Base-by-base conservation (phyloP, 345 rosid genomes). In the Odontarrhena argentea region DNA sequence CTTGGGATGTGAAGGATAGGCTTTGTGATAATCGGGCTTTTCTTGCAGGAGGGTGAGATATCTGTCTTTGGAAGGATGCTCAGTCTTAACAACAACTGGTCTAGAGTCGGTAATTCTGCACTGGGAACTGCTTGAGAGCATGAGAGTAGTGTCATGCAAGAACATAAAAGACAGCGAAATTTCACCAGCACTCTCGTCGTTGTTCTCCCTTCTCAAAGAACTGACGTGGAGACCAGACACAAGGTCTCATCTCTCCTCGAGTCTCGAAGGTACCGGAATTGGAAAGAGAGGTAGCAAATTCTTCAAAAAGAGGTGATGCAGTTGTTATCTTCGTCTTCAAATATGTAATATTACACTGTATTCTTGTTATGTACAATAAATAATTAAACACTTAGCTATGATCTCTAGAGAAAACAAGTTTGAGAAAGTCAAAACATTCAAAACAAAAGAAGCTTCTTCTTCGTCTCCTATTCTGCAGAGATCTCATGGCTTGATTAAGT, bases 181-280 rank as follows among this genome's bases (percentile, higher is more conserved):
- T 10, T 79, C 89, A 69, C 80, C 92, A 1, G 95, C 87, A 3
- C 91, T 94, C 8, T 82, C 92, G 2, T 80, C 85, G 22, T 69
- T 88, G 73, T 88, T 87, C 78, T 88, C 90, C 0, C 76, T 58
- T 65, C 88, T 94, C 45, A 87, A 84, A 83, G 96, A 87, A 77
- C 76, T 94, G 65, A 86, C 79, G 65, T 94, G 99, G 99, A 82
- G 92, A 71, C 96, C 99, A 9, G 96, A 94, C 54, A 75, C 91
- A 48, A 87, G 78, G 56, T 88, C 95, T 60, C 89, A 84, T 53
- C 88, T 88, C 22, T 74, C 79, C 12, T 77, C 88, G 4, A 78
- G 78, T 65, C 91, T 94, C 8, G 77, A 55, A 10, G 86, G 82
- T 57, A 73, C 82, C 32, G 96, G 88, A 30, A 79, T 94, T 71